These are phyloP conservation scores for Hypoxylon sp. DNA, from an alignment of 2,329 filamentous ascomycete genomes.

Conservation along the genomic window DNA sequence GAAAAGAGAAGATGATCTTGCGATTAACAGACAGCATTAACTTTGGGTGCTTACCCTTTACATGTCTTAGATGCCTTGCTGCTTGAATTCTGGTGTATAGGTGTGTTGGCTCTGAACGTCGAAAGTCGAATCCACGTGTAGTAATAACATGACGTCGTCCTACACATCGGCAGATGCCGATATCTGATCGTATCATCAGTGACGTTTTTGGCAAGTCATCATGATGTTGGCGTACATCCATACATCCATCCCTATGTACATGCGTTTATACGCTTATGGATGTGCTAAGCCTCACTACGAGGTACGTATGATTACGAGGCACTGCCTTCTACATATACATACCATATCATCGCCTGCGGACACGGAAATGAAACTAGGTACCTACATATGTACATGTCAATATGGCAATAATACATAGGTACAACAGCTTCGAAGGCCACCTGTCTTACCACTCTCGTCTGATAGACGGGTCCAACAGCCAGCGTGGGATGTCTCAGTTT, in stretches of 20 bases:
- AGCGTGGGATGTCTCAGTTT: constrained; percentile 7
- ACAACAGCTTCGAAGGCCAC: neutral
- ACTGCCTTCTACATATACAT: neutral
- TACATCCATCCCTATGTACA: too few species aligned
- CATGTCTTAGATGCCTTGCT: neutral
- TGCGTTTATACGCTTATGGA: neutral
- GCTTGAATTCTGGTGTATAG: neutral
- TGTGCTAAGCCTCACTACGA: neutral
- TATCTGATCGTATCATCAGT: constrained; percentile 4
- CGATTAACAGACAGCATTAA: neutral
- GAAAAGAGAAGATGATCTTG: neutral
- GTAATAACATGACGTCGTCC: constrained; percentile 3
- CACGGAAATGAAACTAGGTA: neutral
- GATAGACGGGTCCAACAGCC: constrained; percentile 3
- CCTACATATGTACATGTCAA: too few species aligned
- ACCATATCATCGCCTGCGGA: neutral
- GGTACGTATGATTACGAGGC: neutral
- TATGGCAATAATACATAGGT: neutral
- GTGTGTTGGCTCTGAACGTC: neutral
- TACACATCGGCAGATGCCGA: neutral
- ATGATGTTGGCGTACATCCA: neutral
- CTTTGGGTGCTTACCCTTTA: neutral
- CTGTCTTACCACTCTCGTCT: constrained; percentile 2
- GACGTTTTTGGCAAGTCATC: neutral
- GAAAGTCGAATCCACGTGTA: neutral